phyloP scores from a whole-genome alignment of 306 rosid genomes.

The Citrullus mucosospermus region DNA sequence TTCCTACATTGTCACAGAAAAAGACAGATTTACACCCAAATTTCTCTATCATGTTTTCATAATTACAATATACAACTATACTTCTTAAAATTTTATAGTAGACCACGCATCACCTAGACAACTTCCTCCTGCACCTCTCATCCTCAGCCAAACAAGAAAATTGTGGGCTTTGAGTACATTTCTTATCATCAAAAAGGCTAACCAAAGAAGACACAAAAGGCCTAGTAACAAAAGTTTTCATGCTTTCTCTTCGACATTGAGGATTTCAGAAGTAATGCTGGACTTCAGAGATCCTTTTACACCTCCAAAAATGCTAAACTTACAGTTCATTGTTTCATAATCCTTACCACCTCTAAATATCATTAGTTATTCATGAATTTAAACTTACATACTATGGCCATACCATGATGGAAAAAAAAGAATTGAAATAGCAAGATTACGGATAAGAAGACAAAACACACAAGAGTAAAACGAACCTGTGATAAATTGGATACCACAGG shows the following conservation, averaged over 20 bases:
- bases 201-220: neutral
- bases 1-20: neutral
- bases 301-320: neutral
- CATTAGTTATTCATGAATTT: neutral
- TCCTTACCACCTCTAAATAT: neutral
- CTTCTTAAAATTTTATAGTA: neutral
- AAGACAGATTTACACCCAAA: neutral
- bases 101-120: too few relatives aligned
- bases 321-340: neutral
- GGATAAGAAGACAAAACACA: neutral
- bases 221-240: neutral
- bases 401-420: neutral
- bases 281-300: neutral
- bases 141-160: neutral
- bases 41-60: neutral
- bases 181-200: neutral
- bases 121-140: neutral
- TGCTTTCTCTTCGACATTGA: neutral
- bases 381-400: neutral
- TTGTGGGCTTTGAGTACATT: neutral
- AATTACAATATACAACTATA: neutral
- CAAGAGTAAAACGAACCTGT: conserved; percentile 37
- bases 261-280: neutral
- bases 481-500: conserved; percentile 74
- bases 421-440: neutral